Evolutionary conservation across 169 alveolate species (phyloP), one percentile per base, ranked within the genome.

Genomic region (Theileria annulata): DNA sequence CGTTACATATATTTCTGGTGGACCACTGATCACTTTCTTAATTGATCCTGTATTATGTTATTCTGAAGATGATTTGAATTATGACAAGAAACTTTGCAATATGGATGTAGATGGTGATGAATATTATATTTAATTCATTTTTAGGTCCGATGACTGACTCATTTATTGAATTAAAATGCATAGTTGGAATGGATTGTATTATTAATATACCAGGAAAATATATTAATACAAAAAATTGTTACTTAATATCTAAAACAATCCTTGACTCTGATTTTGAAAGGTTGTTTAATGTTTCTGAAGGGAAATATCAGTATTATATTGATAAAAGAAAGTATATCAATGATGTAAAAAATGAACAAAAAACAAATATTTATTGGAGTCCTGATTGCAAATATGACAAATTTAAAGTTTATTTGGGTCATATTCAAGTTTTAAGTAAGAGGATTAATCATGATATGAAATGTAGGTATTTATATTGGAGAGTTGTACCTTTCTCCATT

Each of bases 121-220:
- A 15, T 17, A 31, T 10, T 6, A 25, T 21, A 70, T 19, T 37
- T 25, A 64, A 10, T 64, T 64, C 13, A 25, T 47, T 0, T 0
- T 17, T 27, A 78, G 87, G 87, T 2, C 87, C 87, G 0, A 17
- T 15, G 13, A 19, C 71, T 2, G 58, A 62, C 47, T 27, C 13
- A 1, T 31, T 12, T 3, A 2, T 81, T 19, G 15, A 3, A 4
- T 69, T 25, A 23, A 70, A 35, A 28, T 81, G 88, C 49, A 27
- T 64, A 0, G 47, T 37, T 31, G 88, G 88, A 8, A 59, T 23
- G 27, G 74, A 42, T 31, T 81, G 88, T 64, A 21, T 75, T n/a
- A 64, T 81, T 3, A 15, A 64, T 3, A 62, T 81, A 17, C 13
- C 19, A 1, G 88, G 88, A 17, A 51, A 6, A 2, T 81, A 25